Evolutionary conservation across 2,329 filamentous ascomycete species (phyloP).

Genomic region (Cordyceps fumosorosea): DNA sequence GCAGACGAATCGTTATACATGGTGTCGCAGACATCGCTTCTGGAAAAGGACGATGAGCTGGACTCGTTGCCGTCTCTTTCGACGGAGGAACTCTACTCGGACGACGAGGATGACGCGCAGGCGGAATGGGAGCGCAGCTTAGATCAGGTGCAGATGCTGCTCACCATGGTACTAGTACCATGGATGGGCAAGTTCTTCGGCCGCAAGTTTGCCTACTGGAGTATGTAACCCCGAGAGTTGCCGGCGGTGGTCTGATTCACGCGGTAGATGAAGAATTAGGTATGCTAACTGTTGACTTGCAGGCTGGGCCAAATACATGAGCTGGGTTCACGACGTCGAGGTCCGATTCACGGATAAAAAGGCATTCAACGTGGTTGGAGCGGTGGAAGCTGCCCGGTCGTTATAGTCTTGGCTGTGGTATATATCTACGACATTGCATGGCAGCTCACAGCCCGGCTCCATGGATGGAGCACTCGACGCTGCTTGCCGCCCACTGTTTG

Average conservation of each 20-base stretch:
- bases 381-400: constrained; percentile 52
- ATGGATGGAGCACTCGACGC: no score
- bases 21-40: constrained; percentile 40
- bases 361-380: constrained; percentile 57
- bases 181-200: constrained; percentile 94
- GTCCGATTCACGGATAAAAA: constrained; percentile 58
- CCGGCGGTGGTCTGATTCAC: not conserved
- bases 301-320: constrained; percentile 94
- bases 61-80: constrained; percentile 59
- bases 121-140: constrained; percentile 91
- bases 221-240: constrained; percentile 46
- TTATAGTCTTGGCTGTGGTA: constrained; percentile 30
- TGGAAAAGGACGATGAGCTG: constrained; percentile 50
- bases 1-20: constrained; percentile 42
- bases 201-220: constrained; percentile 92
- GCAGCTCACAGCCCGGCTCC: not conserved
- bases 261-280: not conserved
- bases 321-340: constrained; percentile 82
- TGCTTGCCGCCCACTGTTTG: not conserved
- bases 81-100: constrained; percentile 49
- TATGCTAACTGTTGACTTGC: constrained; percentile 16
- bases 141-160: constrained; percentile 84
- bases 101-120: constrained; percentile 76
- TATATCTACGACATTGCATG: not conserved
- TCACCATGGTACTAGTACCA: constrained; percentile 92